phyloP scores from a whole-genome alignment of 1,139 yeast genomes.

The Taiozyma sp. region DNA sequence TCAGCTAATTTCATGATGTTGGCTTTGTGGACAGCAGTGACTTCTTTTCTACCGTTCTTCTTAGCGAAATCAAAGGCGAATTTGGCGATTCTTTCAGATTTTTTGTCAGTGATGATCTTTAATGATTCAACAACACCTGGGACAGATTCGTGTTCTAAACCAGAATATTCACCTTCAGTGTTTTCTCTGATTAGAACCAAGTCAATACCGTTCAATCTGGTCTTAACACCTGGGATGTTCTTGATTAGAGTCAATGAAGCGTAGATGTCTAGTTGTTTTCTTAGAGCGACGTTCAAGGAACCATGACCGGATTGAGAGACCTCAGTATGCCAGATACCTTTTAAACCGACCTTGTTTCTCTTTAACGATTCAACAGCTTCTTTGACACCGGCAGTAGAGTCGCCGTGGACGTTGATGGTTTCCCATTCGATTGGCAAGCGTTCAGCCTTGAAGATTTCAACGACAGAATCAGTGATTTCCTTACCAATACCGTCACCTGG shows the following conservation, averaged over 20 bases:
- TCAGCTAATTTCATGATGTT: slow-evolving; percentile 99
- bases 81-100: slow-evolving; percentile 96
- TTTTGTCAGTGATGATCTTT: slow-evolving; percentile 90
- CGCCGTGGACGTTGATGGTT: slow-evolving; percentile 82
- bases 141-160: slow-evolving; percentile 95
- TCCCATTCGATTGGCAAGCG: slow-evolving; percentile 95
- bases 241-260: slow-evolving; percentile 93
- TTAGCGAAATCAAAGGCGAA: slow-evolving; percentile 95
- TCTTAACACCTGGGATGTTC: slow-evolving; percentile 91
- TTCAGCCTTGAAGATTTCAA: slow-evolving; percentile 76
- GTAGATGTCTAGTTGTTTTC: slow-evolving; percentile 93
- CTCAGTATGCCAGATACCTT: slow-evolving; percentile 94
- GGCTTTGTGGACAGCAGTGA: slow-evolving; percentile 98
- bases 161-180: slow-evolving; percentile 98
- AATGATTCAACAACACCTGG: slow-evolving; percentile 98
- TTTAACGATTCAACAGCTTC: slow-evolving; percentile 90
- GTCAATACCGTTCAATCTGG: slow-evolving; percentile 85
- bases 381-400: slow-evolving; percentile 56
- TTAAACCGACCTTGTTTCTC: slow-evolving; percentile 95
- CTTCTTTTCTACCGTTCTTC: slow-evolving; percentile 87
- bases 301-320: slow-evolving; percentile 68
- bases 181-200: slow-evolving; percentile 95
- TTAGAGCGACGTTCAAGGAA: slow-evolving; percentile 91
- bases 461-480: slow-evolving; percentile 92
- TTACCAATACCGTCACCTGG: slow-evolving; percentile 98